Conservation (phyloP, 1,284 basidiomycete species). For the Puccinia triticina region DNA sequence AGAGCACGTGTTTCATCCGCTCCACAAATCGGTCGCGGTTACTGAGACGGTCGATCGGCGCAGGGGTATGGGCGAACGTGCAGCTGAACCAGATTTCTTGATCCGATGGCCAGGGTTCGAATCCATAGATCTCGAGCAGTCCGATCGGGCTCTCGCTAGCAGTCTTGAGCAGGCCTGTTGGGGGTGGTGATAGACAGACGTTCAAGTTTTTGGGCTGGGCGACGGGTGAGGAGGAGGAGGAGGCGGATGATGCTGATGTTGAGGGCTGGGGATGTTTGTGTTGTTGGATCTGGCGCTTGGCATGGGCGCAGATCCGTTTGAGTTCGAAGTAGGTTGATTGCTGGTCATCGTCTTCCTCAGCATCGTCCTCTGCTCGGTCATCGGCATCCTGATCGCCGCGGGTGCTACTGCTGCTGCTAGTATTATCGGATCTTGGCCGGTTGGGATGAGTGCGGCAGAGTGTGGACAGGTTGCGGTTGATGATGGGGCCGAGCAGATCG, state of each 20-base stretch:
- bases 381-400: not conserved
- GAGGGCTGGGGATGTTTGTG: not conserved
- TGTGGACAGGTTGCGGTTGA: not conserved
- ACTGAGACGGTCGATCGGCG: not conserved
- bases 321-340: constrained; percentile 4
- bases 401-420: not conserved
- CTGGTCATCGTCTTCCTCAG: not conserved
- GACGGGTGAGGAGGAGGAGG: not conserved
- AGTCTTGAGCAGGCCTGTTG: not conserved
- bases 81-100: constrained; percentile 1
- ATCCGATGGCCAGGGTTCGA: not conserved
- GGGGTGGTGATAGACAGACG: not conserved
- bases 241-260: not conserved
- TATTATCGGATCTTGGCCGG: not conserved
- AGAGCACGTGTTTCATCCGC: constrained; percentile 39
- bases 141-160: not conserved
- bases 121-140: not conserved
- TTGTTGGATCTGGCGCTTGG: not conserved
- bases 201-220: not conserved
- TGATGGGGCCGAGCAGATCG: not conserved
- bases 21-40: constrained; percentile 22
- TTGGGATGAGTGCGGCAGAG: not conserved
- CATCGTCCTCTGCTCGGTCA: not conserved
- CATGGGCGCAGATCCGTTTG: not conserved
- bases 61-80: not conserved